phyloP scores from a whole-genome alignment of 306 rosid genomes.

The Bauhinia variegata region DNA sequence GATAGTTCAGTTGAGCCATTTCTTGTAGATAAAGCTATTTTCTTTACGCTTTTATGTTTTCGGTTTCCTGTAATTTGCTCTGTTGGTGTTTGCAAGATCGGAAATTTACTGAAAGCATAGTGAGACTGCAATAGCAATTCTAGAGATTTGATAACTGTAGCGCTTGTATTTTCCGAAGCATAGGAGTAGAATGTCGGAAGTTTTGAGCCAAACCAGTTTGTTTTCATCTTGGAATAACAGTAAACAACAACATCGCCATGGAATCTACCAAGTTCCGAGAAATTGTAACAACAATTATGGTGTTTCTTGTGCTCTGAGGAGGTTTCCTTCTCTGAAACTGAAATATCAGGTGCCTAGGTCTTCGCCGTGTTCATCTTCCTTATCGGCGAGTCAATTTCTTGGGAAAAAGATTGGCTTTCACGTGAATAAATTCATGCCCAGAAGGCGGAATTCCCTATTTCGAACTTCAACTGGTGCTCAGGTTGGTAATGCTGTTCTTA shows the following conservation, averaged over 20 bases:
- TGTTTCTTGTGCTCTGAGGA: slow-evolving; percentile 20
- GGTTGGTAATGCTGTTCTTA: slow-evolving; percentile 42
- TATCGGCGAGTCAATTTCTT: slow-evolving; percentile 41
- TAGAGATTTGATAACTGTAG: neutral
- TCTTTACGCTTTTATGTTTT: neutral
- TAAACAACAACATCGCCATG: slow-evolving; percentile 25
- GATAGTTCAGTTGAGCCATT: neutral
- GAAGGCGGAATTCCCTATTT: slow-evolving; percentile 24
- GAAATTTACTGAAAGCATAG: neutral
- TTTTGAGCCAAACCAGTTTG: slow-evolving; percentile 50
- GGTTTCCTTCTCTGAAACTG: slow-evolving; percentile 47
- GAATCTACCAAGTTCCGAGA: slow-evolving; percentile 44
- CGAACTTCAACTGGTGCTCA: slow-evolving; percentile 47
- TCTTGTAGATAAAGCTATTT: neutral
- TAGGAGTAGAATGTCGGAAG: slow-evolving; percentile 48
- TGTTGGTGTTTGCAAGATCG: neutral
- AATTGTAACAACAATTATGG: slow-evolving; percentile 36
- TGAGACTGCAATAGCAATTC: no score
- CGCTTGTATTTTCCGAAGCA: slow-evolving; percentile 9
- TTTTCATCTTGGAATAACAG: slow-evolving; percentile 47
- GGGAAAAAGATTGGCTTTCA: slow-evolving; percentile 44
- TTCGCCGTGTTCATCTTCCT: slow-evolving; percentile 29
- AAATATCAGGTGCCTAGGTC: slow-evolving; percentile 45
- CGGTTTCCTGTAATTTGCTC: neutral
- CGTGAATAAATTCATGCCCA: slow-evolving; percentile 36